Base-by-base conservation (phyloP, 805 yeast species). In the Pichia membranifaciens region DNA sequence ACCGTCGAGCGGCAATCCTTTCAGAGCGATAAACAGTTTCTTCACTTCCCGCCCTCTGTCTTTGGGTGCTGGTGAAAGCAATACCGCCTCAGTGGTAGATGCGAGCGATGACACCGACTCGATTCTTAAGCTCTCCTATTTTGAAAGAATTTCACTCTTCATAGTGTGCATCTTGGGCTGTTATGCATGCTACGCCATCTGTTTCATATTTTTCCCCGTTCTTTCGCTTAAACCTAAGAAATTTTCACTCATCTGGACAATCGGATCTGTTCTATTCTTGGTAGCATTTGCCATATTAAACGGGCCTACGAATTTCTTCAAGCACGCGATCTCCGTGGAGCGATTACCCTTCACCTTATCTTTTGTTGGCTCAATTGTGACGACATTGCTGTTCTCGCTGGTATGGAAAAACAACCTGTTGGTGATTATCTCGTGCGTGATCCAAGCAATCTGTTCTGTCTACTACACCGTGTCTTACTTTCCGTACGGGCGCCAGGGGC, bases 381-480 rank as follows among this genome's bases (percentile, higher is more conserved):
- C 78, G 41, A 90, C 97, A 0, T 70, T 90, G 36, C 76, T 83
- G 53, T 82, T 82, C 58, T 78, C 91, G 22, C 73, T 87, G 5
- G 69, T 81, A 23, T 61, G 78, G 56, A 81, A 78, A 54, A 76
- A 82, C 45, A 77, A 89, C 1, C 53, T 91, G 2, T 66, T 87
- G 39, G 86, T 96, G 0, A 67, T 90, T 2, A 58, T 87, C 9
- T 79, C 87, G 17, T 81, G 88, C 46, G 61, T 82, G 1, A 59
- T 84, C 4, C 96, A 90, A 62, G 65, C 87, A 15, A 62, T 90
- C 41, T 88, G 96, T 3, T 86, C 90, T 13, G 57, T 87, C 6
- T 87, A 87, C 71, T 90, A 90, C 61, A 81, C 88, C 0, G 74
- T 90, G 20, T 84, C 95, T 54, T 90, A 90, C 65, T 89, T 91